phyloP scores from a whole-genome alignment of 345 rosid species.

The Kernera saxatilis region DNA sequence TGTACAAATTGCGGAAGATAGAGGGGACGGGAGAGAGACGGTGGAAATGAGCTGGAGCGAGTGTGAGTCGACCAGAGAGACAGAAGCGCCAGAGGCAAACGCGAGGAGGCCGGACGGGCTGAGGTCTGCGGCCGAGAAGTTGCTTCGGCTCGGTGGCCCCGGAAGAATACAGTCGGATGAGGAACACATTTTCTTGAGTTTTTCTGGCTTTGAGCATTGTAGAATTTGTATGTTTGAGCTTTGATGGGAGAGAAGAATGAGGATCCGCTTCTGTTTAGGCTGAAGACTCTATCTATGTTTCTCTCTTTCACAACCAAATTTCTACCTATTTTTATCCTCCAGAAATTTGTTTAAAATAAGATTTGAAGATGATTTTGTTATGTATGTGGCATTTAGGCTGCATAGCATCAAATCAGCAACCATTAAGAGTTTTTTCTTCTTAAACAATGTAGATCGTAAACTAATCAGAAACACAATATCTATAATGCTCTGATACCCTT shows the following conservation, averaged over 20 bases:
- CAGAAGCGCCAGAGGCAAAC: conserved; percentile 65
- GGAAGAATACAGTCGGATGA: conserved; percentile 62
- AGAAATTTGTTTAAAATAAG: not conserved
- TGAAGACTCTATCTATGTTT: conserved; percentile 6
- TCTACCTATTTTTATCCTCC: not conserved
- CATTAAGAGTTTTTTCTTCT: not conserved
- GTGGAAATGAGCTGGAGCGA: conserved; percentile 74
- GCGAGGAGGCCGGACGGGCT: conserved; percentile 68
- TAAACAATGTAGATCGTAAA: not conserved
- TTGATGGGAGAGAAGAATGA: conserved; percentile 8
- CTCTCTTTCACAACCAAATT: not conserved
- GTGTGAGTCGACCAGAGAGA: conserved; percentile 59
- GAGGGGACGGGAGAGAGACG: conserved; percentile 64
- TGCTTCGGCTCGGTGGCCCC: conserved; percentile 78
- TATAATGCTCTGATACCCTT: not conserved
- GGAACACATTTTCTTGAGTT: conserved; percentile 1
- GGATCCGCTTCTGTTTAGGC: conserved; percentile 7
- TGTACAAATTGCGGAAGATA: conserved; percentile 39
- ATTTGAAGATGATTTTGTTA: not conserved
- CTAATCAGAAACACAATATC: not conserved
- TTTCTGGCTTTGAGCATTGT: not conserved
- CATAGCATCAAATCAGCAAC: not conserved
- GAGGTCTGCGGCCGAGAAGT: conserved; percentile 68
- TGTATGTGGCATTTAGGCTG: not conserved
- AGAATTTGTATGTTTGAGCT: not conserved